phyloP scores from a whole-genome alignment of 2,329 filamentous ascomycete genomes.

The Cordyceps pruinosa region DNA sequence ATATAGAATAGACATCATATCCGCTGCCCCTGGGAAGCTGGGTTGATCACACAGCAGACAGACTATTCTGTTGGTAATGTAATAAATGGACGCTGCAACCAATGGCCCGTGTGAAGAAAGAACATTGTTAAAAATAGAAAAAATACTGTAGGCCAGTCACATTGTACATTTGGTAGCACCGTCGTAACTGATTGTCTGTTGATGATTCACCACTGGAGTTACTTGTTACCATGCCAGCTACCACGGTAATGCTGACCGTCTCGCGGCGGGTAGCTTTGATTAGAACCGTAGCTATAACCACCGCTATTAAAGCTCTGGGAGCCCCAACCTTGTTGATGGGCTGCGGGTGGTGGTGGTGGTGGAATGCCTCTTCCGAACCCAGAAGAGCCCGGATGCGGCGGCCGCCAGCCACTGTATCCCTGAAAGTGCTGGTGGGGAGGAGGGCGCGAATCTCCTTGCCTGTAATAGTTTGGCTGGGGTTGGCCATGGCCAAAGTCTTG shows the following conservation, averaged over 20 bases:
- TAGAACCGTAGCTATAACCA: neutral
- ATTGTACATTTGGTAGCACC: neutral
- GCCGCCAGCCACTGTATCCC: conserved; percentile 29
- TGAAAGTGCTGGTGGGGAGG: conserved; percentile 17
- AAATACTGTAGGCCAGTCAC: neutral
- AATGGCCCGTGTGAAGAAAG: neutral
- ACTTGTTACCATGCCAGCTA: neutral
- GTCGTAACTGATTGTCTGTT: neutral
- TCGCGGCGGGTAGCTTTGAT: neutral
- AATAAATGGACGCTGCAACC: no score
- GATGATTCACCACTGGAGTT: no score
- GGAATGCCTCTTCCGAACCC: conserved; percentile 37
- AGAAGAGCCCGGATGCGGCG: conserved; percentile 38
- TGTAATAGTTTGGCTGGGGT: conserved; percentile 15
- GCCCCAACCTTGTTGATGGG: neutral
- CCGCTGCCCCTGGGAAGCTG: no score
- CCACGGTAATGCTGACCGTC: neutral
- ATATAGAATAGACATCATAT: neutral
- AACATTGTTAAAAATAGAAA: neutral
- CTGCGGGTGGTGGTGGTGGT: conserved; percentile 37
- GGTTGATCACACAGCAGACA: no score
- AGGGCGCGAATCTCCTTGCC: conserved; percentile 4
- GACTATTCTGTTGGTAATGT: no score
- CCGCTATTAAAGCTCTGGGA: neutral
- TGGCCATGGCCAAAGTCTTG: conserved; percentile 3